phyloP scores from a whole-genome alignment of 225 moss, liverwort and hornwort genomes.

The Straminergon stramineum region DNA sequence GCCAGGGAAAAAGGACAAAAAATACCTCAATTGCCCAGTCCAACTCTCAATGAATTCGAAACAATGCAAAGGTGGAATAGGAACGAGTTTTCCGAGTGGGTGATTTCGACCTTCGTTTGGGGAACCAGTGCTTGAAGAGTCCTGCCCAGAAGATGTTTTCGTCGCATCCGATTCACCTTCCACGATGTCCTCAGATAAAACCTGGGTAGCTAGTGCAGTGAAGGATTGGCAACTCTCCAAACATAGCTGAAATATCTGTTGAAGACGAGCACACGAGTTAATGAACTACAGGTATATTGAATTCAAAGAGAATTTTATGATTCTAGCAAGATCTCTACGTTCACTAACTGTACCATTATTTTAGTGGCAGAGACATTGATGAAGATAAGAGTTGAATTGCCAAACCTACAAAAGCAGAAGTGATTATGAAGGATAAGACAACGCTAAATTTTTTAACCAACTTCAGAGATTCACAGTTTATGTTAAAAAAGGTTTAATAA shows the following conservation, averaged over 20 bases:
- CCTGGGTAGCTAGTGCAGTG: conserved; percentile 22
- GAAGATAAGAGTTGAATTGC: background rate
- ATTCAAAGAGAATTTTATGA: background rate
- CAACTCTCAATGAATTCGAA: conserved; percentile 75
- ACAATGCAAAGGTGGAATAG: conserved; percentile 46
- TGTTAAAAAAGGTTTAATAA: background rate
- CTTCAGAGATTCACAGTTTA: background rate
- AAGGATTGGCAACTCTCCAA: conserved; percentile 63
- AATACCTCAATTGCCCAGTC: conserved; percentile 86
- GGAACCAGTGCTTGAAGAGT: background rate
- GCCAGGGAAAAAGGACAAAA: conserved; percentile 78
- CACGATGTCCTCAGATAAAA: conserved; percentile 9
- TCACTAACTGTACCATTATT: background rate
- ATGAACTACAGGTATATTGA: background rate
- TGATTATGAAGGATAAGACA: background rate
- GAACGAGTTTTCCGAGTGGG: conserved; percentile 23
- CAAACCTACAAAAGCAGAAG: background rate
- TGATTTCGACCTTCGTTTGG: background rate
- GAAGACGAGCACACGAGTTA: background rate
- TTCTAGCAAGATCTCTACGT: background rate
- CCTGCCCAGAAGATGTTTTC: background rate
- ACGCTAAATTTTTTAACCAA: background rate
- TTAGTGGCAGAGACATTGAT: background rate
- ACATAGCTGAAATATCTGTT: conserved; percentile 81
- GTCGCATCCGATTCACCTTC: conserved; percentile 9